A percentile compares a stretch with the other conserved stretches of the same genome.
These are phyloP conservation scores for Ramularia collo-cygni DNA, from an alignment of 2,329 filamentous ascomycete genomes.

Conservation along the genomic window DNA sequence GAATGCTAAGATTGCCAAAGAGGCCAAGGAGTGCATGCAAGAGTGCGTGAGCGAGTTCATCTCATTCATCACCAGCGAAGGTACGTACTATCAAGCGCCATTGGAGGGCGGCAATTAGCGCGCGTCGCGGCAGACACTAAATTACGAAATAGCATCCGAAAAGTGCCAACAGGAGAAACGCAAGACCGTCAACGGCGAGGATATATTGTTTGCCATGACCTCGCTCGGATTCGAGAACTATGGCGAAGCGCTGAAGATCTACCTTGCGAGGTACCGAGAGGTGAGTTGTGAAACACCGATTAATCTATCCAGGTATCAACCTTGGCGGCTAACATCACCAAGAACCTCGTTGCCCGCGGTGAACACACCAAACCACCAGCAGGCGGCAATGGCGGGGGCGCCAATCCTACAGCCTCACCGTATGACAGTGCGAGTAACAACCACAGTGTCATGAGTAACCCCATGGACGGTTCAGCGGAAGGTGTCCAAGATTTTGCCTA, in stretches of 20 bases:
- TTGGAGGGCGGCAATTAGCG: conserved; percentile 12
- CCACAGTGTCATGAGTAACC: conserved; percentile 37
- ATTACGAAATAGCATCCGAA: conserved; percentile 66
- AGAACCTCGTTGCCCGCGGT: conserved; percentile 74
- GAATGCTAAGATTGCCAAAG: conserved; percentile 93
- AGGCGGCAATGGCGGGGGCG: conserved; percentile 27
- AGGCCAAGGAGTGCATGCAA: conserved; percentile 99
- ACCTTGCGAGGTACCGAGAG: conserved; percentile 94
- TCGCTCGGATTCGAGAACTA: conserved; percentile 99
- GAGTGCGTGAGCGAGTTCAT: conserved; percentile 99
- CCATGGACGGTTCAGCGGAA: conserved; percentile 38
- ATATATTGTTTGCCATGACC: conserved; percentile 98
- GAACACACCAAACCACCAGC: conserved; percentile 51
- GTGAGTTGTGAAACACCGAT: conserved; percentile 52
- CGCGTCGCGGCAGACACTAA: conserved; percentile 10
- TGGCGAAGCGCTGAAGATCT: conserved; percentile 94
- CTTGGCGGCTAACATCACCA: conserved; percentile 16
- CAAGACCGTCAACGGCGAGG: conserved; percentile 98
- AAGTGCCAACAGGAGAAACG: conserved; percentile 99
- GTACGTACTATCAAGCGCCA: conserved; percentile 47
- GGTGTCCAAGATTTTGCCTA: conserved; percentile 34
- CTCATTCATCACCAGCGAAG: conserved; percentile 98
- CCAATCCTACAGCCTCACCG: conserved; percentile 23
- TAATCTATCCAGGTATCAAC: neutral
- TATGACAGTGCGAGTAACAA: conserved; percentile 30